A percentile compares a stretch with the other conserved stretches of the same genome.
Evolutionary conservation across 768 basidiomycete species (phyloP).

Genomic region (Leccinum uliginosum): DNA sequence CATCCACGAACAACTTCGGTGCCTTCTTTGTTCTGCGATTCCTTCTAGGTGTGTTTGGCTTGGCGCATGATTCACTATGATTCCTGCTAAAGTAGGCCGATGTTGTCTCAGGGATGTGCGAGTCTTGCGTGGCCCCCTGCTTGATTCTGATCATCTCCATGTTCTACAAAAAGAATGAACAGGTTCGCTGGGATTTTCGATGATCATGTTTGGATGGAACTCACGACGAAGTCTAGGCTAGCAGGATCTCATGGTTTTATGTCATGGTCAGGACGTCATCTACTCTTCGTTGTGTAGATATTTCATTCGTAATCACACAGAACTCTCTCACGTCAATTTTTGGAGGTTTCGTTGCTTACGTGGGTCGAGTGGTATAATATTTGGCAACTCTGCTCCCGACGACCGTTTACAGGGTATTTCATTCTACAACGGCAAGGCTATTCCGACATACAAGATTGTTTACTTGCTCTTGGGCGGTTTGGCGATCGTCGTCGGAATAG

Average conservation of each 20-base stretch:
- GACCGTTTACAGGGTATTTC: conserved; percentile 44
- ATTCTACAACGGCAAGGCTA: conserved; percentile 41
- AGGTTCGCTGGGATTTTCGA: conserved; percentile 29
- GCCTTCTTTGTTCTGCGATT: conserved; percentile 62
- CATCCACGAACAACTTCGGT: conserved; percentile 51
- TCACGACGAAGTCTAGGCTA: conserved; percentile 35
- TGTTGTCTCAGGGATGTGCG: conserved; percentile 51
- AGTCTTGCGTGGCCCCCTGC: conserved; percentile 60
- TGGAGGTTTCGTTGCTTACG: conserved; percentile 63
- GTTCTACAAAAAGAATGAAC: conserved; percentile 69
- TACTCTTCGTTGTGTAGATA: background rate
- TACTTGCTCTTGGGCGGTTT: conserved; percentile 58
- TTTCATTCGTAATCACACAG: conserved; percentile 26
- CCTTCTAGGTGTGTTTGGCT: conserved; percentile 42
- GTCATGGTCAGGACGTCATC: conserved; percentile 43
- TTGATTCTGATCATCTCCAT: conserved; percentile 60
- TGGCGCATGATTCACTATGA: background rate
- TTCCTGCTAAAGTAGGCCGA: background rate
- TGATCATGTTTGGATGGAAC: background rate
- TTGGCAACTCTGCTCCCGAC: background rate
- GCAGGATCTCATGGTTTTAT: conserved; percentile 62
- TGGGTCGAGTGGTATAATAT: conserved; percentile 20
- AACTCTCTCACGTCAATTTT: conserved; percentile 57
- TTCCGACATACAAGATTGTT: conserved; percentile 60
- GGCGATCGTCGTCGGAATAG: conserved; percentile 53